A percentile compares a stretch with the other conserved stretches of the same genome.
These are phyloP conservation scores for Primulina eburnea DNA, from an alignment of 257 asterid genomes.

Conservation along the genomic window DNA sequence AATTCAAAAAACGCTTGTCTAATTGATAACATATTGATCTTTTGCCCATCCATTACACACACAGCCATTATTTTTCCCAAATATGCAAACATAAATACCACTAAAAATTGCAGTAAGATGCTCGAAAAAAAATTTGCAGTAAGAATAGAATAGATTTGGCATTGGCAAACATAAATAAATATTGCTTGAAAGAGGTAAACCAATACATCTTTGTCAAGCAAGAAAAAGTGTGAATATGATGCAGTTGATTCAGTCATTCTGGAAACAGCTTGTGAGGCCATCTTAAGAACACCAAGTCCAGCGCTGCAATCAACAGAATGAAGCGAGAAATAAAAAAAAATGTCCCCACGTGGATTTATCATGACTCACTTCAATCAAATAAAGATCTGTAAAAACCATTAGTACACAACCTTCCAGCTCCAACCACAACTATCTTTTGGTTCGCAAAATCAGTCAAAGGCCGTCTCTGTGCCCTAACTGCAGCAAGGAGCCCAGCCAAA, in stretches of 20 bases:
- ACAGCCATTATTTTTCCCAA: constrained; percentile 5
- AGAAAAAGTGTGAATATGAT: constrained; percentile 86
- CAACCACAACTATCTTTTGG: constrained; percentile 95
- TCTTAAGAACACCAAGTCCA: constrained; percentile 99
- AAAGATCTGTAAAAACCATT: constrained; percentile 25
- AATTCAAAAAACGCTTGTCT: background rate
- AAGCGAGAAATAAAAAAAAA: constrained; percentile 27
- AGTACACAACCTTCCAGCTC: constrained; percentile 93
- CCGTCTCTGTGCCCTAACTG: constrained; percentile 92
- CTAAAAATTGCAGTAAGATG: background rate
- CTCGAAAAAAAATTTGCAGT: constrained; percentile 4
- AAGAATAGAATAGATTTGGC: constrained; percentile 6
- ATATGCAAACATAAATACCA: constrained; percentile 2
- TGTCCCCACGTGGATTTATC: constrained; percentile 16
- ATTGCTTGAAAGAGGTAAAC: constrained; percentile 21
- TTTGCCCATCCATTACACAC: constrained; percentile 12
- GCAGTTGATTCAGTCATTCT: constrained; percentile 81
- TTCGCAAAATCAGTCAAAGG: constrained; percentile 91
- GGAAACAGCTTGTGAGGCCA: constrained; percentile 90
- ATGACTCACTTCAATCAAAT: background rate
- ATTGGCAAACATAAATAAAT: constrained; percentile 21
- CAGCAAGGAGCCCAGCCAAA: constrained; percentile 93
- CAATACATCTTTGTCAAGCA: constrained; percentile 88
- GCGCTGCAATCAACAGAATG: constrained; percentile 69
- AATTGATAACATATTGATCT: constrained; percentile 6